These are phyloP conservation scores for Pichia gijzeniarum DNA, from an alignment of 805 yeast genomes.

Conservation along the genomic window DNA sequence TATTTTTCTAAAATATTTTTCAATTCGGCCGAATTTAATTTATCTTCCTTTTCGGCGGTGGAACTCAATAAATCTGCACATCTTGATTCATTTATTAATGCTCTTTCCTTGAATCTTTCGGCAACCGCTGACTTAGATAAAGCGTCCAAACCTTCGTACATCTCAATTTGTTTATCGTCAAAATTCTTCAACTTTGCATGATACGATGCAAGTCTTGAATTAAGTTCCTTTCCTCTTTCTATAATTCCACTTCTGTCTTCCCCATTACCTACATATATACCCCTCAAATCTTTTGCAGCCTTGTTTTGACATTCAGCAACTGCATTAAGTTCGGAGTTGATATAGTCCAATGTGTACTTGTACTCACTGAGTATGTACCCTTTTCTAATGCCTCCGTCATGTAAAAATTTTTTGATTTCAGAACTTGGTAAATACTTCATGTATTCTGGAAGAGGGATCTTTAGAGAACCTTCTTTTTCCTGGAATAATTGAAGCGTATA, in stretches of 20 bases:
- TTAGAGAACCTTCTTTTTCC: not conserved
- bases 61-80: constrained; percentile 15
- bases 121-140: constrained; percentile 32
- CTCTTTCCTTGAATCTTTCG: constrained; percentile 30
- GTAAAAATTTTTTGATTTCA: constrained; percentile 18
- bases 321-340: constrained; percentile 20
- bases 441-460: constrained; percentile 18
- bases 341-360: constrained; percentile 11
- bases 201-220: constrained; percentile 22
- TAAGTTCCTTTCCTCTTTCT: constrained; percentile 17
- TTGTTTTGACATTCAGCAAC: constrained; percentile 34
- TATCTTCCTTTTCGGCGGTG: constrained; percentile 9
- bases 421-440: constrained; percentile 20
- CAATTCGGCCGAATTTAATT: constrained; percentile 7
- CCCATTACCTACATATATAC: constrained; percentile 7
- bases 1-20: not conserved
- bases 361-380: constrained; percentile 17
- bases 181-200: constrained; percentile 17
- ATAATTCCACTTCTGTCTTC: constrained; percentile 17
- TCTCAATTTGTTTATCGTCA: constrained; percentile 20
- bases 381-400: constrained; percentile 14
- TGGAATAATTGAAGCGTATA: not conserved
- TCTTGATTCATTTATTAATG: constrained; percentile 22
- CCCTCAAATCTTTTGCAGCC: constrained; percentile 29
- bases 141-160: constrained; percentile 26